Base-by-base conservation (phyloP, 2,329 filamentous ascomycete species). In the Ophiostoma quercus region DNA sequence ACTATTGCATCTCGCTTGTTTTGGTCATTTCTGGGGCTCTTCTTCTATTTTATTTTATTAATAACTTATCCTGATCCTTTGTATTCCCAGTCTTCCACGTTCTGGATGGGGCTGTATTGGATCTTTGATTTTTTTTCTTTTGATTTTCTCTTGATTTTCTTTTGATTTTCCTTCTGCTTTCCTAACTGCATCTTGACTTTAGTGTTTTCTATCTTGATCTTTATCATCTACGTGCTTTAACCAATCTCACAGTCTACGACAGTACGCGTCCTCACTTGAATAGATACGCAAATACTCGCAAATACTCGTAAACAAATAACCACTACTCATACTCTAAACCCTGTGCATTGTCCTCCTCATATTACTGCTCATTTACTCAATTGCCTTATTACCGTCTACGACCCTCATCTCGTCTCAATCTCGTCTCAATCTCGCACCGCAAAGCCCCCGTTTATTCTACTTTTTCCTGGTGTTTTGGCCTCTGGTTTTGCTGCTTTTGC, bases 1-100 rank as follows among this genome's bases (percentile, higher is more conserved):
- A 57, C 51, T 57, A 57, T 57, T 57, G 51, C 51, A 22, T 25
- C 51, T 57, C 51, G 9, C 51, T 57, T 57, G n/a, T 57, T 25
- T 57, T 25, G 51, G 51, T 25, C 51, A 25, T 57, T 57, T 57
- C 51, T 57, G 51, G 51, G 51, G 51, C 51, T 7, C 9, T 57
- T 25, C 29, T 22, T 29, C 19, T 41, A 41, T 41, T 41, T 14
- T 25, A 22, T 14, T 14, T 54, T 4, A 16, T 54, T 54, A 9
- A 5, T 14, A 43, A 14, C 12, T 43, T 43, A 47, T 47, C 5
- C 16, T 41, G 39, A 41, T 14, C 19, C 19, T 25, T 57, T 22
- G 51, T 29, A 57, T 57, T 29, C 51, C 51, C 51, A 57, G 51
- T 57, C n/a, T 57, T 57, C 51, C 51, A 57, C 51, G 51, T 57